Evolutionary conservation across 1,139 yeast genomes (phyloP), one percentile per base, ranked within the genome.

Genomic region (Geotrichum candidum): DNA sequence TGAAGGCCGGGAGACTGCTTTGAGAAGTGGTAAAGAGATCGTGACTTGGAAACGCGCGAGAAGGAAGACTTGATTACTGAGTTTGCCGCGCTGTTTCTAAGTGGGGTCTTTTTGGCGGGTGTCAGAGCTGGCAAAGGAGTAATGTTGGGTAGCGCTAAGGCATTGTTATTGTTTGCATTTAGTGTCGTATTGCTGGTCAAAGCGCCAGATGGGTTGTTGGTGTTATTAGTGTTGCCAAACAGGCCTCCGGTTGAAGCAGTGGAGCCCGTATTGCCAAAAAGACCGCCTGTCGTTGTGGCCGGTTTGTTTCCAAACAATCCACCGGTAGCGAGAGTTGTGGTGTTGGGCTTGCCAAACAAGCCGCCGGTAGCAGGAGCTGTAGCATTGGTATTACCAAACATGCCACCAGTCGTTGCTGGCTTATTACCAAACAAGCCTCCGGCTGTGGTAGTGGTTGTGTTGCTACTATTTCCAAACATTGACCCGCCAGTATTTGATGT

Each of bases 191-290:
- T 70, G 15, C 76, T 77, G 68, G 75, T 73, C 31, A 75, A 62
- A 11, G 68, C 68, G 11, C 67, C 66, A 22, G 55, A 35, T 51
- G 46, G 35, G 41, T 41, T 56, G 58, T 65, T 56, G 25, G 59
- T 58, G 31, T 54, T 58, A 22, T 64, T 61, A 55, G 50, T 22
- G 31, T 60, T 61, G 1, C 78, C 78, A 72, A 80, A 79, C 31
- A 79, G 64, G 0, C 82, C 79, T 11, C 80, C 79, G 18, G 66
- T 64, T 41, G 68, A 59, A 53, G 38, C 15, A 27, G 70, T 61
- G 38, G 68, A 15, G 18, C 63, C 59, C 65, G 65, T 27, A 18
- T 51, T 63, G 48, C 81, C 81, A 69, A 78, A 78, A 50, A 73
- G 67, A 48, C 70, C 70, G 3, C 71, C 67, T 46, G 70, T 64